These are phyloP conservation scores for Penicillium cinerascens DNA, from an alignment of 495 filamentous ascomycete genomes.

Conservation along the genomic window DNA sequence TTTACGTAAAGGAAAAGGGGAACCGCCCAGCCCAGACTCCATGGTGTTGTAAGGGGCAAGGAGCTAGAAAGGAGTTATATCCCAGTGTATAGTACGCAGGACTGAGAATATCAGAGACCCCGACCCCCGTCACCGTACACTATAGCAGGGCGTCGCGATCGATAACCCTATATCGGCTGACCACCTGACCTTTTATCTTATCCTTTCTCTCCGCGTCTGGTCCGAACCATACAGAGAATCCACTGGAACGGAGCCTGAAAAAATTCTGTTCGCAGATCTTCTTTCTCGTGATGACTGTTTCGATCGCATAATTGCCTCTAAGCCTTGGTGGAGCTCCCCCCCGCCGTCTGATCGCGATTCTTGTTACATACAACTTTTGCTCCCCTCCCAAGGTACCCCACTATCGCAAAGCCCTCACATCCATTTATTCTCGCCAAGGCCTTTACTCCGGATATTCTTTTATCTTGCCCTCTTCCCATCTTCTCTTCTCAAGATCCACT, in stretches of 20 bases:
- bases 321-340: constrained; percentile 12
- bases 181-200: constrained; percentile 21
- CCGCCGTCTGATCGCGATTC: constrained; percentile 22
- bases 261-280: constrained; percentile 12
- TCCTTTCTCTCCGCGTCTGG: constrained; percentile 14
- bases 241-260: constrained; percentile 1
- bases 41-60: constrained; percentile 13
- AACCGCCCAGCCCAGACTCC: constrained; percentile 10
- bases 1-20: constrained; percentile 35
- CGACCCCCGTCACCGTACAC: no score
- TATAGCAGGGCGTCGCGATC: neutral
- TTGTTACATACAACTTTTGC: constrained; percentile 27
- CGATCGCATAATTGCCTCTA: constrained; percentile 21
- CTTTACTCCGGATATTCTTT: constrained; percentile 28
- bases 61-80: neutral
- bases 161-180: neutral
- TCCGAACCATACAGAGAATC: constrained; percentile 5
- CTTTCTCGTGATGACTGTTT: constrained; percentile 27
- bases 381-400: constrained; percentile 27
- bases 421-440: constrained; percentile 28
- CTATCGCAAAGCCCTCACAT: constrained; percentile 25
- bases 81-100: neutral
- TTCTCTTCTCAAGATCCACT: constrained; percentile 6
- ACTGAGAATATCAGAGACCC: no score
- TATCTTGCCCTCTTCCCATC: constrained; percentile 7